Base-by-base conservation (phyloP, 352 stramenopile genomes). In the Globisporangium carolinianum region DNA sequence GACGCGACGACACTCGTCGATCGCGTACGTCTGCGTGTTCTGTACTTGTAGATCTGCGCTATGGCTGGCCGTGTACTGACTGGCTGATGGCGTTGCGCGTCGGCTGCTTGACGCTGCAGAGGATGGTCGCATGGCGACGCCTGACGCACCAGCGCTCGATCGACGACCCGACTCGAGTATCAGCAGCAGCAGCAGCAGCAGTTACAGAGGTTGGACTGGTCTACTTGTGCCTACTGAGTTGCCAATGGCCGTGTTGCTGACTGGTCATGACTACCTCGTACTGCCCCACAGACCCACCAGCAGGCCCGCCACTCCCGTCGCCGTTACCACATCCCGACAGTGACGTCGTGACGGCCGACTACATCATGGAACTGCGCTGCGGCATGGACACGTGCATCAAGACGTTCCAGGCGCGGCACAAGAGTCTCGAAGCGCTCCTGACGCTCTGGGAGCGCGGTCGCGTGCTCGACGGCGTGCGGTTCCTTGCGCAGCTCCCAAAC, bases 341-440 rank as follows among this genome's bases (percentile, higher is more conserved):
- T 18, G 62, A 74, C 38, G 39, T 64, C 18, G 61, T 76, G 14
- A 88, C 76, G 15, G 78, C 76, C 0, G 78, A 91, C 47, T 92
- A 80, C 55, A 78, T 94, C 48, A 87, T 85, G 69, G 84, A 94
- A 63, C 79, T 92, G 56, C 80, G 78, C 7, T 88, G 78, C 60
- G 84, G 84, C 7, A 94, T 94, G 82, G 84, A 94, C 57, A 89
- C 80, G 10, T 91, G 72, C 36, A 53, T 92, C 38, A 90, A 90
- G 56, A 80, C 76, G 10, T 86, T 94, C 42, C 73, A 75, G 12
- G 62, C 68, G 48, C 72, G 84, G 0, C 81, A 92, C 57, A 89
- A 89, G 54, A 77, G 74, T 35, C 57, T 89, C 11, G 73, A 91
- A 57, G 74, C 91, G 62, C 64, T 94, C 8, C 70, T 92, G 5